phyloP scores from a whole-genome alignment of 495 filamentous ascomycete genomes.

The Penicillium ucsense region DNA sequence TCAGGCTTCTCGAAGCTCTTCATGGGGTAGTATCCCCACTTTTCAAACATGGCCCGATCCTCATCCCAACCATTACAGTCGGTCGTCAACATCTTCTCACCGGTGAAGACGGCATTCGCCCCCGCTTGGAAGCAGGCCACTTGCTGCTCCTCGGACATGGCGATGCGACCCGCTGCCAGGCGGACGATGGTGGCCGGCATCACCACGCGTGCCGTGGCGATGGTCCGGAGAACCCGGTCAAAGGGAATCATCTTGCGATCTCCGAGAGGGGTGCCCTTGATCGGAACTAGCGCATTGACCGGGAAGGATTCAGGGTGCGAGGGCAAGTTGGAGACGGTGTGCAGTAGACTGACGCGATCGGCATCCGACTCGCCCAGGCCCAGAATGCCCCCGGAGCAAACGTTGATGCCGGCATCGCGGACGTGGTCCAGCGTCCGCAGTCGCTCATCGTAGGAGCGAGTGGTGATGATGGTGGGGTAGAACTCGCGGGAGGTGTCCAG shows the following conservation, averaged over 20 bases:
- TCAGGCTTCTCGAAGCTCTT: constrained; percentile 37
- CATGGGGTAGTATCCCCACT: constrained; percentile 69
- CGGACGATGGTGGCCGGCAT: constrained; percentile 75
- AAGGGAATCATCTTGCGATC: constrained; percentile 62
- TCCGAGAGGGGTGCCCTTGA: constrained; percentile 73
- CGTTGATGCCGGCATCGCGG: constrained; percentile 71
- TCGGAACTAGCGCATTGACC: constrained; percentile 77
- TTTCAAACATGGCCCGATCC: constrained; percentile 67
- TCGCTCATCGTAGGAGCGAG: constrained; percentile 73
- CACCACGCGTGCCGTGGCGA: constrained; percentile 68
- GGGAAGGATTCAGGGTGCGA: constrained; percentile 76
- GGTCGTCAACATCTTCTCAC: constrained; percentile 87
- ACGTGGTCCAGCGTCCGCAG: constrained; percentile 65
- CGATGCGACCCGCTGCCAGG: constrained; percentile 69
- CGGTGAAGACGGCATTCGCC: constrained; percentile 82
- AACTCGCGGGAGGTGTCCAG: constrained; percentile 78
- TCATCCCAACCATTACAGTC: constrained; percentile 84
- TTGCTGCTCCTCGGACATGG: constrained; percentile 73
- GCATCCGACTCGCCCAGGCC: constrained; percentile 64
- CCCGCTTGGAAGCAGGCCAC: constrained; percentile 75
- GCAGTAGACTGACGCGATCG: constrained; percentile 69
- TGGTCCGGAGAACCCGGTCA: constrained; percentile 59
- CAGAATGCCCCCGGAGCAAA: constrained; percentile 76
- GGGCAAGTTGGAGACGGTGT: constrained; percentile 67
- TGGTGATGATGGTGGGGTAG: constrained; percentile 74